These are phyloP conservation scores for Jatropha multifida DNA, from an alignment of 441 rosid species.

Conservation along the genomic window DNA sequence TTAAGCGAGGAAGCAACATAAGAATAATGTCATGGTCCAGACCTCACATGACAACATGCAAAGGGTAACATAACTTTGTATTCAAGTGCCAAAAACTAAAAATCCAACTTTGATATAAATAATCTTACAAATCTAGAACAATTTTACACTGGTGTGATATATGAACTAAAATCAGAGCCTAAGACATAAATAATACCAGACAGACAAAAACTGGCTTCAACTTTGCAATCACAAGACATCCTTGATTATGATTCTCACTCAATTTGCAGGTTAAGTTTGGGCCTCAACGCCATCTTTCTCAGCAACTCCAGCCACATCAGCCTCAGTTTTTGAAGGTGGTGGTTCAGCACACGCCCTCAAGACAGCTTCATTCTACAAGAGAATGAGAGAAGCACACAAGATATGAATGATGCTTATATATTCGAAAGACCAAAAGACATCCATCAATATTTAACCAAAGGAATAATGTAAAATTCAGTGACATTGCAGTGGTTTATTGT, in stretches of 20 bases:
- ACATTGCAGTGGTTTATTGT: background rate
- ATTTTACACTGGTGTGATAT: background rate
- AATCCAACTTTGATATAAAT: background rate
- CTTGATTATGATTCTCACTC: constrained; percentile 14
- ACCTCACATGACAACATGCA: background rate
- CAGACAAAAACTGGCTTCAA: constrained; percentile 1
- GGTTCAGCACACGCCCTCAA: constrained; percentile 62
- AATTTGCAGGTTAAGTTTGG: constrained; percentile 6
- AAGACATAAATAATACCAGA: background rate
- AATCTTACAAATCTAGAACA: background rate
- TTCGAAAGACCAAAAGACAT: too few species aligned
- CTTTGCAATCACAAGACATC: constrained; percentile 5
- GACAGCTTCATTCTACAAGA: constrained; percentile 81
- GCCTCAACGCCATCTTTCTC: constrained; percentile 17
- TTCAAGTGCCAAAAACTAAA: background rate
- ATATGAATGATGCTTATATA: background rate
- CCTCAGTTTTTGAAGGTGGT: constrained; percentile 37
- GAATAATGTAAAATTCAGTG: background rate
- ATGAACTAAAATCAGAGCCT: background rate
- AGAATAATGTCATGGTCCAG: background rate
- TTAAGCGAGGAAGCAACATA: background rate
- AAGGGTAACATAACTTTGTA: background rate
- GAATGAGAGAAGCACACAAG: constrained; percentile 6
- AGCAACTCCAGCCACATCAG: constrained; percentile 25
- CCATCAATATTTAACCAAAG: background rate